Percentiles rank a stretch among this genome's conserved stretches.
phyloP scores from a whole-genome alignment of 345 rosid genomes.

The Citrus glauca region DNA sequence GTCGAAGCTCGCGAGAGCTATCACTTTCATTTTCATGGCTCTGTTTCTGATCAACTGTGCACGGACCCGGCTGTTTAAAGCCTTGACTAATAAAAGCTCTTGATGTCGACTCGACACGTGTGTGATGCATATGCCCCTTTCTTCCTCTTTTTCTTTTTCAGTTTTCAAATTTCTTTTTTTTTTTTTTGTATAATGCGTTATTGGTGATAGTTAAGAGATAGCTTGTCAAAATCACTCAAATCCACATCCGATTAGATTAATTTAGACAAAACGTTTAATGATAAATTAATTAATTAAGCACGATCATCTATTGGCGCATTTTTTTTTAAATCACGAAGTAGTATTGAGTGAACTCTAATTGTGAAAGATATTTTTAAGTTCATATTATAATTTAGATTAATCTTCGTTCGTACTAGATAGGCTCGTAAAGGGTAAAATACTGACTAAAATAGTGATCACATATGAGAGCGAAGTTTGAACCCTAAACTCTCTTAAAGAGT shows the following conservation, averaged over 20 bases:
- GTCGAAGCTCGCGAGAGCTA: background rate
- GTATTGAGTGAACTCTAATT: no score
- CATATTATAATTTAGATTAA: no score
- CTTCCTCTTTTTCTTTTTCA: background rate
- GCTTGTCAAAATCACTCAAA: background rate
- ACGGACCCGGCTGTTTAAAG: no score
- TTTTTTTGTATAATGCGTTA: background rate
- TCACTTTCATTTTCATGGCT: background rate
- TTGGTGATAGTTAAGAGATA: background rate
- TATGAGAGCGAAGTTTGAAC: no score
- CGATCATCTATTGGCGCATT: no score
- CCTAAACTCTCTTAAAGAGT: no score
- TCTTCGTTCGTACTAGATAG: fast-evolving
- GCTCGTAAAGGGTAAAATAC: fast-evolving
- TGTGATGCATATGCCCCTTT: background rate
- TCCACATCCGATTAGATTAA: background rate
- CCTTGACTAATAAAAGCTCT: background rate
- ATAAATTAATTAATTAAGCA: no score
- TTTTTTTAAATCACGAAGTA: no score
- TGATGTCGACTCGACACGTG: background rate
- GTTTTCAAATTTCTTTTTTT: no score
- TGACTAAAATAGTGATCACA: no score
- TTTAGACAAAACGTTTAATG: background rate
- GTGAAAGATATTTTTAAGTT: no score
- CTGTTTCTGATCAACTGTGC: no score